Base-by-base conservation (phyloP, 176 grass and related monocot species). In the Carex parvula region DNA sequence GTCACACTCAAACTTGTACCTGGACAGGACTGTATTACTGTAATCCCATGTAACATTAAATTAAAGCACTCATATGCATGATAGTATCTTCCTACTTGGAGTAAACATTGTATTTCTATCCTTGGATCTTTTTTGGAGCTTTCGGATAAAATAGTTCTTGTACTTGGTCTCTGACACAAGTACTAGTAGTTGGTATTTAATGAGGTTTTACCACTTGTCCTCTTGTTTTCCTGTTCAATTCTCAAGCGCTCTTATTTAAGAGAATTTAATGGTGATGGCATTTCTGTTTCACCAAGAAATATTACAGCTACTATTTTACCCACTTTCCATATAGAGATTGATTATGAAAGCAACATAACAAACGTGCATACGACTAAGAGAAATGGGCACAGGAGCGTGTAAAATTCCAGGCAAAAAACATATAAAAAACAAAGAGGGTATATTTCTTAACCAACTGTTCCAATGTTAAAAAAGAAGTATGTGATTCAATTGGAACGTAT, bases 11-110 rank as follows among this genome's bases (percentile, higher is more conserved):
- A 62, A 55, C 64, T 56, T 8, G 59, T 63, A 80, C 33, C 17
- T 37, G 63, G 1, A 71, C 6, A 65, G 30, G 18, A 81, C 59
- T 71, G 5, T 30, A 70, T 70, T 33, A 44, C 60, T 62, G 67
- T 71, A 26, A 60, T 69, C 52, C 58, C 59, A 81, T 80, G 26
- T 70, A 86, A 81, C 48, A 81, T 80, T 81, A 55, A 86, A 78
- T 61, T n/a, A 80, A 50, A 79, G 64, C 48, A 57, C 22, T 24
- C 30, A 68, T 39, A 6, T 39, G 37, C 37, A 39, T 39, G 37
- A 39, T 39, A 39, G 5, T 21, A 55, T 44, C 44, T 81, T 71
- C 29, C 74, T 6, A 86, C 29, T 55, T 55, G 44, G 4, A 20
- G 84, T 57, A 80, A 65, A 8, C 63, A 68, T 50, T 59, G 26